A percentile compares a stretch with the other conserved stretches of the same genome.
Evolutionary conservation across 805 yeast species (phyloP).

Genomic region (Yamadazyma sp.): DNA sequence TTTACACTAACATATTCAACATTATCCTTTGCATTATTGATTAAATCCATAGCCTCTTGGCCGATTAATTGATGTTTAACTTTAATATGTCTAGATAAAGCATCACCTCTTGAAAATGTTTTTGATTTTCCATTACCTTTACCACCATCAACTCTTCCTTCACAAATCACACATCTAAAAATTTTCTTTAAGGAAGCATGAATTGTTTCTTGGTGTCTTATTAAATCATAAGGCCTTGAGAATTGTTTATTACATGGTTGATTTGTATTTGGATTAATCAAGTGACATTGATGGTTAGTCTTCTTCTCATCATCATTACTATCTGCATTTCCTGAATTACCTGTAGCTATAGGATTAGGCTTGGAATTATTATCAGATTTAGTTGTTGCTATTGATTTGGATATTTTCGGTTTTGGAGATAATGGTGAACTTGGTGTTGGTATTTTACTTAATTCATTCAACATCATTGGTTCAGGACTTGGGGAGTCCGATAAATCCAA

Average conservation of each 20-base stretch:
- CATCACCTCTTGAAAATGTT: constrained; percentile 47
- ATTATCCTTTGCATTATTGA: constrained; percentile 72
- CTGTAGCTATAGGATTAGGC: too few relatives aligned
- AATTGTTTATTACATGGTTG: constrained; percentile 71
- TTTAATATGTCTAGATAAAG: constrained; percentile 50
- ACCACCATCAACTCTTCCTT: constrained; percentile 45
- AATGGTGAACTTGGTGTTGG: too few relatives aligned
- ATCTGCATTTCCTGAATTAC: too few relatives aligned
- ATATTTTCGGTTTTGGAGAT: too few relatives aligned
- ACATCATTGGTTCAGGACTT: too few relatives aligned
- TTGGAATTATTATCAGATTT: too few relatives aligned
- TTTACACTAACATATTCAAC: constrained; percentile 53
- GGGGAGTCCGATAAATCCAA: too few relatives aligned
- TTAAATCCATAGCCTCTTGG: constrained; percentile 63
- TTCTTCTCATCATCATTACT: too few relatives aligned
- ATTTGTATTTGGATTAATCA: constrained; percentile 60
- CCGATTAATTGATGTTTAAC: constrained; percentile 80
- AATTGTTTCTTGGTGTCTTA: constrained; percentile 48
- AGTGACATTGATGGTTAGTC: constrained; percentile 54
- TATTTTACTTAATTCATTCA: too few relatives aligned
- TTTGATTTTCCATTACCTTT: constrained; percentile 48
- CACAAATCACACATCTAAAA: constrained; percentile 45
- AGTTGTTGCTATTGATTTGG: too few relatives aligned
- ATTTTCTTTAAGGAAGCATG: constrained; percentile 45
- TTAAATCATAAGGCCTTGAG: constrained; percentile 61